A percentile compares a stretch with the other conserved stretches of the same genome.
phyloP scores from a whole-genome alignment of 2,329 filamentous ascomycete species.

The Chrysoporthe cubensis region DNA sequence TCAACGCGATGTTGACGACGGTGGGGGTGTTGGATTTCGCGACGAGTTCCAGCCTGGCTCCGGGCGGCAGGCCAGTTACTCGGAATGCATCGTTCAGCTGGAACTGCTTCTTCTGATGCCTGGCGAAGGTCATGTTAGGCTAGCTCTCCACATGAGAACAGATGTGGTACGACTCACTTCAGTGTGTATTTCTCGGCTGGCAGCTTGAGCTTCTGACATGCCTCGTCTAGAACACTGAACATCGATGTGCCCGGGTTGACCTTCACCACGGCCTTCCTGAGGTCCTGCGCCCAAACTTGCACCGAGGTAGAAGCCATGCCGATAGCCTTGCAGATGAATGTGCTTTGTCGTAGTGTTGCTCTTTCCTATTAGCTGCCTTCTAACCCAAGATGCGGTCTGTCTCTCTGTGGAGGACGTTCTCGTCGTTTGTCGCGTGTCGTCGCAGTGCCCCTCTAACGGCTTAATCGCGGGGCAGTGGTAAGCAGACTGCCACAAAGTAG shows the following conservation, averaged over 20 bases:
- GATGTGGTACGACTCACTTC: constrained; percentile 60
- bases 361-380: background rate
- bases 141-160: background rate
- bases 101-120: constrained; percentile 83
- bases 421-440: background rate
- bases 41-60: constrained; percentile 91
- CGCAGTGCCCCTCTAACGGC: background rate
- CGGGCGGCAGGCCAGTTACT: constrained; percentile 72
- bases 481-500: background rate
- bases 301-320: constrained; percentile 77
- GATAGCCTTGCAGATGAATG: constrained; percentile 9
- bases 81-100: constrained; percentile 44
- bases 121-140: constrained; percentile 38
- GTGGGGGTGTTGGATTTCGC: constrained; percentile 83
- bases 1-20: constrained; percentile 85
- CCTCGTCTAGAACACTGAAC: constrained; percentile 84
- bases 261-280: constrained; percentile 79
- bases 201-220: constrained; percentile 80
- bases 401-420: background rate
- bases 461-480: background rate
- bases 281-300: constrained; percentile 80
- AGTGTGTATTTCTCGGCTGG: constrained; percentile 75
- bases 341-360: background rate
- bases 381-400: background rate
- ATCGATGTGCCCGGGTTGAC: constrained; percentile 81